Evolutionary conservation across 176 grass and related monocot species (phyloP), one percentile per base, ranked within the genome.

Genomic region (Chrysopogon serrulatus): DNA sequence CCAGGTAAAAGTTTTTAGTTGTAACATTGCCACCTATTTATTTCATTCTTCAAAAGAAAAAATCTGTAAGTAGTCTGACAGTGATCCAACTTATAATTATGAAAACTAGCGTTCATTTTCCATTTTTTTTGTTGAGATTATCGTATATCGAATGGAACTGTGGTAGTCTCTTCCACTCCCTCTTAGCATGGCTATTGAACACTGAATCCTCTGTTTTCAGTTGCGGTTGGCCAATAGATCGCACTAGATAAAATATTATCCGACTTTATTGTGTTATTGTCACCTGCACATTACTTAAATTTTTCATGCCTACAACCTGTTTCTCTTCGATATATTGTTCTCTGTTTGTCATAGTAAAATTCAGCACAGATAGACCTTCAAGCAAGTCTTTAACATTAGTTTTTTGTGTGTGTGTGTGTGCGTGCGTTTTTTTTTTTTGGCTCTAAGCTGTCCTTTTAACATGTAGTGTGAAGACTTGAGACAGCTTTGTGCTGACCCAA

Each of bases 381-480:
- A 71, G 40, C 14, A 44, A 30, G 0, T 76, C 7, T 63, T 35
- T 27, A 26, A 6, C 39, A 74, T 47, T 11, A n/a, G n/a, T n/a
- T n/a, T n/a, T n/a, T n/a, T n/a, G n/a, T n/a, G n/a, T n/a, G n/a
- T n/a, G n/a, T n/a, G n/a, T n/a, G n/a, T n/a, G n/a, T n/a, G n/a
- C n/a, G n/a, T 27, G 5, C 49, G 6, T 9, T 77, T 60, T 39
- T 47, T 61, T 49, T 73, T 60, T 61, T 49, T 73, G 49, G 31
- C 31, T 83, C 47, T 87, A 74, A 83, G 27, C 6, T 69, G 2
- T 34, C 5, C 10, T 79, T 87, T 36, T 77, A 77, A 82, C 42
- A 2, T 90, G 84, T 42, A 99, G 96, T 89, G 68, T 60, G 93
- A 94, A 67, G 93, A 94, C 71, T 71, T 94, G 39, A 80, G 81